Evolutionary conservation across 2,329 filamentous ascomycete genomes (phyloP).

Genomic region (Cadophora gregata): DNA sequence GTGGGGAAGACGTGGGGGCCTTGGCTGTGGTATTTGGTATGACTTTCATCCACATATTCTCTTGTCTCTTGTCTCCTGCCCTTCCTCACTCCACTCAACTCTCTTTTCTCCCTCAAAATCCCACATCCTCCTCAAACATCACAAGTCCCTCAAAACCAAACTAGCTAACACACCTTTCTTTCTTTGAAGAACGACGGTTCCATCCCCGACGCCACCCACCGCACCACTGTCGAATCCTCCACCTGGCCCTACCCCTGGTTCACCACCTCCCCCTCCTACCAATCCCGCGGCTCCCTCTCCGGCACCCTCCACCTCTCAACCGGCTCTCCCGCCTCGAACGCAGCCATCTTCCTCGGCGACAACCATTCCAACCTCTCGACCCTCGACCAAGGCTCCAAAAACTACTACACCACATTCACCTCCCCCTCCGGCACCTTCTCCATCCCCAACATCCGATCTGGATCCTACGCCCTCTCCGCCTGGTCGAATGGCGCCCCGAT

Average conservation of each 20-base stretch:
- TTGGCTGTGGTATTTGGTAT: conserved; percentile 21
- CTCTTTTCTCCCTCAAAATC: too few species aligned
- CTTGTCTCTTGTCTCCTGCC: too few species aligned
- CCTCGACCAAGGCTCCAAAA: conserved; percentile 54
- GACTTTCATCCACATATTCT: not conserved
- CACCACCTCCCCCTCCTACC: conserved; percentile 50
- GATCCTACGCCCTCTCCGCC: conserved; percentile 47
- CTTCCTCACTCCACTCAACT: too few species aligned
- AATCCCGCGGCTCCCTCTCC: conserved; percentile 54
- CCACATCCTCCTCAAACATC: not conserved
- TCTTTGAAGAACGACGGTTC: conserved; percentile 51
- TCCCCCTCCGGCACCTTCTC: conserved; percentile 51
- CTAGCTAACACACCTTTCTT: not conserved
- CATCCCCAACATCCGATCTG: conserved; percentile 51
- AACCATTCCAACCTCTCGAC: conserved; percentile 51
- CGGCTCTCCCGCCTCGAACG: conserved; percentile 53
- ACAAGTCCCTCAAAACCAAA: not conserved
- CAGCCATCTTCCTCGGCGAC: conserved; percentile 57
- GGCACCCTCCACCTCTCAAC: conserved; percentile 54
- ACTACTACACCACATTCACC: conserved; percentile 57
- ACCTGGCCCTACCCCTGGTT: conserved; percentile 58
- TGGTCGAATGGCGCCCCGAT: not conserved
- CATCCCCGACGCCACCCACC: conserved; percentile 49
- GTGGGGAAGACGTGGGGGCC: conserved; percentile 52
- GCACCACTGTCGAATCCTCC: conserved; percentile 49